Percentiles rank a stretch among this genome's conserved stretches.
These are phyloP conservation scores for Sungouiella thailandica DNA, from an alignment of 805 yeast genomes.

Conservation along the genomic window DNA sequence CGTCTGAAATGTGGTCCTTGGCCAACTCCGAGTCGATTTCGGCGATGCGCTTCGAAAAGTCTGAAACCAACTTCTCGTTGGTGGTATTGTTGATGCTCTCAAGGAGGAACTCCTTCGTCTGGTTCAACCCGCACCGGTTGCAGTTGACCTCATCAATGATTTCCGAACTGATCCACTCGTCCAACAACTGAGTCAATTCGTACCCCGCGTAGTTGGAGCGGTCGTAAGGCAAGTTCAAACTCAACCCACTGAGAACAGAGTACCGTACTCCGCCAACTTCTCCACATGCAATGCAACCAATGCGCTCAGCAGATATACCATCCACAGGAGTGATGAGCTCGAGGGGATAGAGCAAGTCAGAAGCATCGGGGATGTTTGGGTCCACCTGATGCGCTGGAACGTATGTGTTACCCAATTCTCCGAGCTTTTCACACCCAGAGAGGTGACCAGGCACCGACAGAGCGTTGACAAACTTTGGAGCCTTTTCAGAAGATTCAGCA, in stretches of 20 bases:
- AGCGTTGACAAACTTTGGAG: slow-evolving; percentile 18
- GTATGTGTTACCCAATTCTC: slow-evolving; percentile 58
- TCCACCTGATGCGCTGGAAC: slow-evolving; percentile 76
- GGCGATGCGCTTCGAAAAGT: slow-evolving; percentile 25
- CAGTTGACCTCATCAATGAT: slow-evolving; percentile 92
- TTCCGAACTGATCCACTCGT: slow-evolving; percentile 73
- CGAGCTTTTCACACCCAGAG: slow-evolving; percentile 43
- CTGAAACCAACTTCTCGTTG: slow-evolving; percentile 24
- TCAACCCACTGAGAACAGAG: slow-evolving; percentile 70
- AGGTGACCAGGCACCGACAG: slow-evolving; percentile 23
- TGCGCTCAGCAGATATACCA: slow-evolving; percentile 82
- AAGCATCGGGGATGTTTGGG: slow-evolving; percentile 50
- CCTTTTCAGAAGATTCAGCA: too few species aligned
- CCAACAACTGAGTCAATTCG: slow-evolving; percentile 47
- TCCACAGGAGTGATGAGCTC: slow-evolving; percentile 83
- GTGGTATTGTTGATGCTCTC: slow-evolving; percentile 40
- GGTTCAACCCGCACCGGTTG: slow-evolving; percentile 78
- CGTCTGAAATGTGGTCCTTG: slow-evolving; percentile 73
- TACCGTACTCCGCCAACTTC: slow-evolving; percentile 90
- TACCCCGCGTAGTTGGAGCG: slow-evolving; percentile 32
- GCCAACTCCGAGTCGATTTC: slow-evolving; percentile 44
- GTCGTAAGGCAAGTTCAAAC: slow-evolving; percentile 59
- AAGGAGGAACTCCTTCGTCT: slow-evolving; percentile 48
- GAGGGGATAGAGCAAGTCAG: slow-evolving; percentile 44
- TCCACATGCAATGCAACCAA: slow-evolving; percentile 87